Evolutionary conservation across 139 green algal genomes (phyloP), one percentile per base, ranked within the genome.

Genomic region (Pseudopediastrum boryanum): DNA sequence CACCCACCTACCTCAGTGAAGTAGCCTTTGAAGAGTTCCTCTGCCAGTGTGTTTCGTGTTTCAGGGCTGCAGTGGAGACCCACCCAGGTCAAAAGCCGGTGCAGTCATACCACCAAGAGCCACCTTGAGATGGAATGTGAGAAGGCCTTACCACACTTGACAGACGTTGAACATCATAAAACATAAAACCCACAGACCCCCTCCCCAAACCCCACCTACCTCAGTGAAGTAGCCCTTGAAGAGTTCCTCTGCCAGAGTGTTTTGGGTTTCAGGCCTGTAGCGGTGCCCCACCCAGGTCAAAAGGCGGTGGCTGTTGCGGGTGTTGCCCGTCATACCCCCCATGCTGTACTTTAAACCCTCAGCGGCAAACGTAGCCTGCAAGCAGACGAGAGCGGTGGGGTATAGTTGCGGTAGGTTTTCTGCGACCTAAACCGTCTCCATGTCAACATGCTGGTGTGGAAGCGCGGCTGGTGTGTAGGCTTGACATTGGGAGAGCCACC

Each of bases 321-420:
- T 81, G 62, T 56, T 73, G 74, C 74, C 74, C 38, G 74, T 71
- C 8, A 79, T 66, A 23, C 71, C 71, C 10, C 71, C 71, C 7
- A 78, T 70, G 39, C 71, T 78, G 71, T 78, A 78, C 54, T 70
- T n/a, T 27, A 78, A 29, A 25, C 71, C 54, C 23, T 78, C 71
- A 33, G 38, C 13, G 7, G 71, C 71, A 70, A 78, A 78, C 13
- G 23, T 78, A 4, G n/a, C 25, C 70, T 77, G 70, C 70, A 67
- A 6, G 1, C 43, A 38, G 27, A 43, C 61, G 44, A 21, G n/a
- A n/a, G n/a, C n/a, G n/a, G n/a, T n/a, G n/a, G n/a, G n/a, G n/a
- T n/a, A n/a, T n/a, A n/a, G n/a, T n/a, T n/a, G n/a, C n/a, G n/a
- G n/a, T n/a, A n/a, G n/a, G n/a, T n/a, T n/a, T n/a, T n/a, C n/a